These are phyloP conservation scores for Hysterangium stoloniferum DNA, from an alignment of 768 basidiomycete genomes.

Conservation along the genomic window DNA sequence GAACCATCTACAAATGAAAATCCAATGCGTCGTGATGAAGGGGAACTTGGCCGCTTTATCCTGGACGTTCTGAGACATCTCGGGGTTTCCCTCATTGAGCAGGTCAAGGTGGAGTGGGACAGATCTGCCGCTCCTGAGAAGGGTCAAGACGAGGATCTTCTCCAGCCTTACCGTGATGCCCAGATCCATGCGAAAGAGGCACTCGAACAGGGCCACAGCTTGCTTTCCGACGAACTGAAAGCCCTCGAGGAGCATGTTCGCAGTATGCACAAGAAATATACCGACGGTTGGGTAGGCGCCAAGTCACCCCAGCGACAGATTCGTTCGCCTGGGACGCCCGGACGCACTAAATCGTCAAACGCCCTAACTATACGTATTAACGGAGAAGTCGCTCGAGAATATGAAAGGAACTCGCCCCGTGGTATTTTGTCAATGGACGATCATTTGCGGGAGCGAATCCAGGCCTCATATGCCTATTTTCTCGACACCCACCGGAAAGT, in stretches of 20 bases:
- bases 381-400: not conserved
- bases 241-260: not conserved
- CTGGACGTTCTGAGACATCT: not conserved
- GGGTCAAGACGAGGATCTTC: not conserved
- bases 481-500: not conserved
- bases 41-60: not conserved
- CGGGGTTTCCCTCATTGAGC: not conserved
- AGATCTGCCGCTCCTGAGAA: not conserved
- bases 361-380: not conserved
- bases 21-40: not conserved
- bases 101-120: not conserved
- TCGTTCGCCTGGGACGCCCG: not conserved
- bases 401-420: not conserved
- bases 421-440: conserved; percentile 5
- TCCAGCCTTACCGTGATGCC: not conserved
- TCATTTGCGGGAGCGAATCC: conserved; percentile 31
- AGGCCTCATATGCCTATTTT: conserved; percentile 50
- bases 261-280: not conserved
- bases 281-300: not conserved
- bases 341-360: not conserved
- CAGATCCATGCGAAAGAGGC: not conserved
- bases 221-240: not conserved
- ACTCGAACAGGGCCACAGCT: not conserved
- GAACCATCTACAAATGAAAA: not conserved
- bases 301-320: not conserved